A percentile compares a stretch with the other conserved stretches of the same genome.
These are phyloP conservation scores for Tylopilus cervinicoccineus DNA, from an alignment of 768 basidiomycete genomes.

Conservation along the genomic window DNA sequence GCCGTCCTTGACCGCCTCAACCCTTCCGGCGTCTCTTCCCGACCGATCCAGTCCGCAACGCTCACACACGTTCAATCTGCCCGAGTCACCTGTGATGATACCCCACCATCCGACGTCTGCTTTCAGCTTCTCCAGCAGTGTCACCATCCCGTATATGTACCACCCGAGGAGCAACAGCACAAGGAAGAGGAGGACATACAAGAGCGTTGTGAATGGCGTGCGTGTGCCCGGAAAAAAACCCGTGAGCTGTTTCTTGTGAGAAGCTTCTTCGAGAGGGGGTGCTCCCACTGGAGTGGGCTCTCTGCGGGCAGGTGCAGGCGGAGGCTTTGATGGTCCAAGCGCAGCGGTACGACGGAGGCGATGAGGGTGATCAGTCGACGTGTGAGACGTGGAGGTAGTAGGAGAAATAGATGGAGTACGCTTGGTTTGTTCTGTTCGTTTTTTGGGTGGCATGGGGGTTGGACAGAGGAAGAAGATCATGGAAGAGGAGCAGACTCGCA, in stretches of 20 bases:
- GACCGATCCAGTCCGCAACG: constrained; percentile 5
- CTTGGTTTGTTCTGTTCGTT: constrained; percentile 13
- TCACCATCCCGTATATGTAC: constrained; percentile 46
- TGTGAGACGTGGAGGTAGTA: constrained; percentile 5
- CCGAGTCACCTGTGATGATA: constrained; percentile 3
- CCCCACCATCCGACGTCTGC: constrained; percentile 61
- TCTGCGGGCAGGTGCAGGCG: background rate
- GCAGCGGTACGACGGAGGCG: constrained; percentile 13
- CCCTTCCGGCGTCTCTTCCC: background rate
- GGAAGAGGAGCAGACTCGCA: background rate
- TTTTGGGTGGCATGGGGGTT: constrained; percentile 21
- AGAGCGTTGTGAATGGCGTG: constrained; percentile 34
- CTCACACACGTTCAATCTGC: background rate
- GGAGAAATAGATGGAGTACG: constrained; percentile 5
- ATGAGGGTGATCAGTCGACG: constrained; percentile 9
- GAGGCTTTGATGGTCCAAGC: constrained; percentile 6
- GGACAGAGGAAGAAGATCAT: background rate
- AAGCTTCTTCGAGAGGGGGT: background rate
- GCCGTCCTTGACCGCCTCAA: constrained; percentile 1
- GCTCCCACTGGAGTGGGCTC: background rate
- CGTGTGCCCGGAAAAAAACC: constrained; percentile 1
- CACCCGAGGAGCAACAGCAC: constrained; percentile 43
- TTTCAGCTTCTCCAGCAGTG: constrained; percentile 42
- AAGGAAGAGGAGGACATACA: constrained; percentile 44
- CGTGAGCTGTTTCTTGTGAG: background rate